Evolutionary conservation across 1,139 yeast species (phyloP), one percentile per base, ranked within the genome.

Genomic region (Barnettozyma hawaiiensis): DNA sequence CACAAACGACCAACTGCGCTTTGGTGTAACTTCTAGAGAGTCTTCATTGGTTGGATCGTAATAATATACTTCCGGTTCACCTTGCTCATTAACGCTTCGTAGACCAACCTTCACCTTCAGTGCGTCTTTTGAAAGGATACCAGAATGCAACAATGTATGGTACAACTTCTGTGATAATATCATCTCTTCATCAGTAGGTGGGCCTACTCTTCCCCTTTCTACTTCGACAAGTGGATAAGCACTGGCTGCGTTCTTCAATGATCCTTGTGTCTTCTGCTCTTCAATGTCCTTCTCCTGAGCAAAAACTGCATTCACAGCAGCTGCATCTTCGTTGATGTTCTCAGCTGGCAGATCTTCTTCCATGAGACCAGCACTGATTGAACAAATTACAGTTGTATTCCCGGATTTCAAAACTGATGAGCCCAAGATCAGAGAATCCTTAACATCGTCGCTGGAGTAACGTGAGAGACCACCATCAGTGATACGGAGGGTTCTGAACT

Each of bases 161-260:
- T 76, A 78, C 26, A 86, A 57, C 46, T 70, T 69, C 60, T 86
- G 95, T 4, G 95, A 78, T 27, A 85, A 58, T 24, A 76, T 78
- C 85, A 86, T 87, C 62, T 90, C 97, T 64, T 90, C 97, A 52
- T 82, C 89, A 1, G 94, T 81, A 19, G 97, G 97, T 3, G 92
- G 87, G 28, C 89, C 86, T 6, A 66, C 67, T 44, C 87, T 70
- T 16, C 95, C 96, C 46, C 94, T 70, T 44, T 81, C 75, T 14
- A 87, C 76, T 53, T 86, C 94, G 10, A 90, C 90, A 35, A 85
- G 82, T 0, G 96, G 94, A 58, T 76, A 87, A 0, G 83, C 71
- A 0, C 81, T 62, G 1, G 80, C 64, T 50, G 60, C 55, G 9
- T 58, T 53, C 1, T 48, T 39, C 11, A 65, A 38, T 1, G 46